These are phyloP conservation scores for Lonicera japonica DNA, from an alignment of 129 eudicot species.

Conservation along the genomic window DNA sequence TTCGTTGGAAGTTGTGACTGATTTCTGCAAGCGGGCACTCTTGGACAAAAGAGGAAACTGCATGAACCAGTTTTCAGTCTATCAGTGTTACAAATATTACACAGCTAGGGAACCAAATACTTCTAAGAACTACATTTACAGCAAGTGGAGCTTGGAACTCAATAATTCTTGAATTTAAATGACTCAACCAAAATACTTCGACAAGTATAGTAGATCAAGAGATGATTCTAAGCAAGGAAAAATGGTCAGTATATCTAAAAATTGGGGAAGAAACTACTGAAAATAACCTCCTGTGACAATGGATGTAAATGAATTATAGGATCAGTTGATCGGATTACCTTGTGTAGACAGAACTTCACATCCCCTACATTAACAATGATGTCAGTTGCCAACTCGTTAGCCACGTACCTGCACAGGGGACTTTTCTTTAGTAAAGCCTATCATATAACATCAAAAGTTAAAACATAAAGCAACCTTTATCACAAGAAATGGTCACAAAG, in stretches of 20 bases:
- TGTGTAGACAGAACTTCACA: constrained; percentile 80
- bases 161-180: no score
- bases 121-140: no score
- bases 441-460: background rate
- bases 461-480: background rate
- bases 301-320: background rate
- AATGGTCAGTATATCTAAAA: no score
- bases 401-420: constrained; percentile 60
- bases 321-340: constrained; percentile 41
- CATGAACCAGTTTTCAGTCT: constrained; percentile 5
- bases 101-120: background rate
- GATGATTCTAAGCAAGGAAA: background rate
- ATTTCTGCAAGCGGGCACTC: constrained; percentile 65
- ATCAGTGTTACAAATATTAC: constrained; percentile 10
- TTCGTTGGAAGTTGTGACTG: constrained; percentile 49
- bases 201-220: no score
- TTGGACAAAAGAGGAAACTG: constrained; percentile 96
- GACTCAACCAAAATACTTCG: no score
- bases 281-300: background rate
- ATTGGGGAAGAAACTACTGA: background rate
- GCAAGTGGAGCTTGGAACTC: background rate
- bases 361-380: constrained; percentile 62
- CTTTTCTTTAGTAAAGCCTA: background rate
- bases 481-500: background rate
- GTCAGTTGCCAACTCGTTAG: constrained; percentile 78